Evolutionary conservation across 1,284 basidiomycete species (phyloP).

Genomic region (Neolentinus lepideus): DNA sequence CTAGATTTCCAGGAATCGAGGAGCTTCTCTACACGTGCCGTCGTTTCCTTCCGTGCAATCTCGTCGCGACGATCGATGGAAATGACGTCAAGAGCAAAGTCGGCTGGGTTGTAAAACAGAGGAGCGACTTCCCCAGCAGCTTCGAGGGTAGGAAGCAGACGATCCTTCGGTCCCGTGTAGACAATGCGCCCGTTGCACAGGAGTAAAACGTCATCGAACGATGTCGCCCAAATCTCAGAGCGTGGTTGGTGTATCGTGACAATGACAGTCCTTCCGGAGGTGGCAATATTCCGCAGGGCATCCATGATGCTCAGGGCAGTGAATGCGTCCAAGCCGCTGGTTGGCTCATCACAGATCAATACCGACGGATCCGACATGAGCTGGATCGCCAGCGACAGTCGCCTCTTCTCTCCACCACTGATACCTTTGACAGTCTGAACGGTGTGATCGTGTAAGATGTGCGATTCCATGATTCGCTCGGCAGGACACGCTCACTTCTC

Average conservation of each 20-base stretch:
- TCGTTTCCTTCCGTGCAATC: conserved; percentile 2
- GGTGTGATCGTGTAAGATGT: background rate
- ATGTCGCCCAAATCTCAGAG: conserved; percentile 40
- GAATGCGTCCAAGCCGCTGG: conserved; percentile 36
- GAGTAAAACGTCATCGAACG: conserved; percentile 31
- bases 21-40: conserved; percentile 6
- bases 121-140: conserved; percentile 10
- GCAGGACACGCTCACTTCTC: conserved; percentile 23
- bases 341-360: conserved; percentile 33
- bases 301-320: conserved; percentile 35
- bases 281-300: conserved; percentile 36
- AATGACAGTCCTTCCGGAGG: conserved; percentile 42
- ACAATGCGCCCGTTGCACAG: conserved; percentile 30
- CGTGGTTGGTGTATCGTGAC: conserved; percentile 47
- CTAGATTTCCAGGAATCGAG: conserved; percentile 8
- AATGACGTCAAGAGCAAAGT: conserved; percentile 13
- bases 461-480: background rate
- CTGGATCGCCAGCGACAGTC: conserved; percentile 43
- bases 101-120: conserved; percentile 11
- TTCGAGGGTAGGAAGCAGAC: conserved; percentile 10
- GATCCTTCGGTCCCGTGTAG: conserved; percentile 11
- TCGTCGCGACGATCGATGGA: conserved; percentile 10
- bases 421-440: conserved; percentile 31
- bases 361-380: conserved; percentile 37
- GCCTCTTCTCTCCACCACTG: conserved; percentile 44